phyloP scores from a whole-genome alignment of 2,329 filamentous ascomycete genomes.

The Hypoxylon sp. region DNA sequence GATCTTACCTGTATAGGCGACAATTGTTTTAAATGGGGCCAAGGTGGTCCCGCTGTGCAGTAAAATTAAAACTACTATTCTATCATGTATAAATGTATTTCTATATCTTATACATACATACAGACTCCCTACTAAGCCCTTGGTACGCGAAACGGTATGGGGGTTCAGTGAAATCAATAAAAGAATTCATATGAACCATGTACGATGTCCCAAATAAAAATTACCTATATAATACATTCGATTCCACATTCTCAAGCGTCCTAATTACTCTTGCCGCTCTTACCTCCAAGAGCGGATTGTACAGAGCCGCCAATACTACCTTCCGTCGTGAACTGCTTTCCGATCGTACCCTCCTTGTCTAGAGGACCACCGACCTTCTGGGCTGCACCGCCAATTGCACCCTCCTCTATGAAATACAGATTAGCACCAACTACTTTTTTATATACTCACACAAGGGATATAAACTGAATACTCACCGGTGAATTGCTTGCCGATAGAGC shows the following conservation, averaged over 20 bases:
- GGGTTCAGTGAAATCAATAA: too few relatives aligned
- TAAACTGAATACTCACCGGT: slow-evolving; percentile 57
- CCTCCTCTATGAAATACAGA: slow-evolving; percentile 56
- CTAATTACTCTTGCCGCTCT: slow-evolving; percentile 54
- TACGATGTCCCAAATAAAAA: too few relatives aligned
- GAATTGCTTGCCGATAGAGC: slow-evolving; percentile 69
- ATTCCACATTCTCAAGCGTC: not conserved
- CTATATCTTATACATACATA: too few relatives aligned
- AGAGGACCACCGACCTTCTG: slow-evolving; percentile 67
- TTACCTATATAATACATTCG: not conserved
- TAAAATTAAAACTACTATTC: not conserved
- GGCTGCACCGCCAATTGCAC: slow-evolving; percentile 65
- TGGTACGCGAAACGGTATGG: too few relatives aligned
- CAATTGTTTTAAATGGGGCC: slow-evolving; percentile 58
- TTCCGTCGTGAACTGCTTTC: slow-evolving; percentile 69
- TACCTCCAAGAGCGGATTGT: slow-evolving; percentile 62
- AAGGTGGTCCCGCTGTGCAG: slow-evolving; percentile 41
- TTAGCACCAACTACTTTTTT: slow-evolving; percentile 1
- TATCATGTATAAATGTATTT: not conserved
- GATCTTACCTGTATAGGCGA: slow-evolving; percentile 54
- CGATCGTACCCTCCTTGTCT: slow-evolving; percentile 66
- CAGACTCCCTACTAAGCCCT: too few relatives aligned
- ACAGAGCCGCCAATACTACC: slow-evolving; percentile 68
- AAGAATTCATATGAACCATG: too few relatives aligned
- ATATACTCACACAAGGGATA: not conserved